These are phyloP conservation scores for Perilla frutescens DNA, from an alignment of 257 asterid species.

Conservation along the genomic window DNA sequence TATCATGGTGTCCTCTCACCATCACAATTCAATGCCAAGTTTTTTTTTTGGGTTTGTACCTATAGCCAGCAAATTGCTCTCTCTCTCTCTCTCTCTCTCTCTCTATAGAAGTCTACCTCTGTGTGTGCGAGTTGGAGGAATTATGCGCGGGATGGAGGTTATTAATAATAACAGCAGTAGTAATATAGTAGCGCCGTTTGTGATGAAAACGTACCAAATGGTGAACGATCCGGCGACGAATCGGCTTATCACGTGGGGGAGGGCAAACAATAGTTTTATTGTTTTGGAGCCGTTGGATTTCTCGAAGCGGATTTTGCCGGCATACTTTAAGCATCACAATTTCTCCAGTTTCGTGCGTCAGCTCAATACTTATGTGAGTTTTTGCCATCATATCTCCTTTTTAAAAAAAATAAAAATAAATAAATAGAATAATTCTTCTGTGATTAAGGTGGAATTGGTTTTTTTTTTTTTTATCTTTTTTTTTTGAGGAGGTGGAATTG, in stretches of 20 bases:
- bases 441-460: background rate
- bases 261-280: slow-evolving; percentile 64
- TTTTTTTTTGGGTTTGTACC: background rate
- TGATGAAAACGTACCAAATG: slow-evolving; percentile 87
- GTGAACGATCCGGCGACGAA: slow-evolving; percentile 69
- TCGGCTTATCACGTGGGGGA: slow-evolving; percentile 68
- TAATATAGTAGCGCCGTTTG: slow-evolving; percentile 61
- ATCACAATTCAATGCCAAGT: slow-evolving; percentile 34
- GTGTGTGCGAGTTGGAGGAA: background rate
- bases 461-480: background rate
- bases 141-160: slow-evolving; percentile 57
- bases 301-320: slow-evolving; percentile 70
- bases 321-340: slow-evolving; percentile 82
- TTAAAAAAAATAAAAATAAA: too few relatives aligned
- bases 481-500: background rate
- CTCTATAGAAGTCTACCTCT: background rate
- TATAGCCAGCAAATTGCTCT: slow-evolving; percentile 6
- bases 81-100: background rate
- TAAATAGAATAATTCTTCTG: background rate
- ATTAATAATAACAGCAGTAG: background rate
- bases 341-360: slow-evolving; percentile 96
- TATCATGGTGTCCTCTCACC: slow-evolving; percentile 38
- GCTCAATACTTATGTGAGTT: slow-evolving; percentile 88
- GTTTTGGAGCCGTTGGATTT: slow-evolving; percentile 74
- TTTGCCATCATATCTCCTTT: background rate